These are phyloP conservation scores for Haematococcus lacustris DNA, from an alignment of 139 green algal genomes.

Conservation along the genomic window DNA sequence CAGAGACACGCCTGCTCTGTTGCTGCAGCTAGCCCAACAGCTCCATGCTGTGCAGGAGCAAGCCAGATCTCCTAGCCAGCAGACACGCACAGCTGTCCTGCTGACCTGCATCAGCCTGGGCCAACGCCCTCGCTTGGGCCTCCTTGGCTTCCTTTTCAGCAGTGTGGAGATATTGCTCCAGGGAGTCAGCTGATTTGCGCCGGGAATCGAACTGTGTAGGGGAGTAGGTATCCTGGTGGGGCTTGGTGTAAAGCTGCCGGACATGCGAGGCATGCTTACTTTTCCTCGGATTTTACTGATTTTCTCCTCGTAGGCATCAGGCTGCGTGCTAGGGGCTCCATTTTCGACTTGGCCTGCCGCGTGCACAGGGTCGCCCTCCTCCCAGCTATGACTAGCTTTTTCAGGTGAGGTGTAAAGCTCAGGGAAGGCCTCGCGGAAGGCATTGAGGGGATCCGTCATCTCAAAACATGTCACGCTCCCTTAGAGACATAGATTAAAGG, in stretches of 20 bases:
- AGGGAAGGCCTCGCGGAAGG: not conserved
- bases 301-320: not conserved
- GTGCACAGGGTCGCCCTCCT: not conserved
- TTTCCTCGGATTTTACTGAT: not conserved
- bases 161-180: conserved; percentile 27
- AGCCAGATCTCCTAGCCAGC: not conserved
- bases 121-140: conserved; percentile 23
- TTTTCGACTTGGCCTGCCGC: not conserved
- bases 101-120: conserved; percentile 26
- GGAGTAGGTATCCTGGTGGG: not conserved
- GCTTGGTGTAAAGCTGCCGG: not conserved
- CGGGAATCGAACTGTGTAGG: conserved; percentile 22
- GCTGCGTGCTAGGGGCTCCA: not conserved
- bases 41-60: not conserved
- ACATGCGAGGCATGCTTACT: not conserved
- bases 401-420: not conserved
- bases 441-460: not conserved
- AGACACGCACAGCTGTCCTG: not conserved
- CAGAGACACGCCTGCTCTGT: not conserved
- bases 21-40: not conserved
- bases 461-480: too few species aligned
- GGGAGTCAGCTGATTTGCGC: conserved; percentile 20
- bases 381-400: not conserved
- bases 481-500: not conserved
- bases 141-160: conserved; percentile 27